Evolutionary conservation across 805 yeast species (phyloP), one percentile per base, ranked within the genome.

Genomic region (Myxozyma mucilagina): DNA sequence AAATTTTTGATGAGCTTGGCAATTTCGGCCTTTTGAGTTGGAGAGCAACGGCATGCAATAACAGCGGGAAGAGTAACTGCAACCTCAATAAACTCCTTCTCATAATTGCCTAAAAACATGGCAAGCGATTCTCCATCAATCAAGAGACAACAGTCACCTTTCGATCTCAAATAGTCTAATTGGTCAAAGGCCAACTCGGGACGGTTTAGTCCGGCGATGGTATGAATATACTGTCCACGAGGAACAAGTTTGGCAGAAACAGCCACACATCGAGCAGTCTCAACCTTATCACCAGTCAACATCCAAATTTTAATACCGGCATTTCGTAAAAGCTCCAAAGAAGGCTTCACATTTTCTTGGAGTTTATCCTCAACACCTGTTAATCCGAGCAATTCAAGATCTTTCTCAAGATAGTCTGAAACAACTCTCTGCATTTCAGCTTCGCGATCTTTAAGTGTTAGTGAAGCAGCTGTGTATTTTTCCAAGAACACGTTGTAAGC

Each of bases 241-340:
- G 96, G 82, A 34, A 94, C 93, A 54, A 94, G 82, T 70, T 92
- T 87, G 36, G 97, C 94, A 73, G 97, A 89, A n/a, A 96, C 89
- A 20, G 97, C 91, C 43, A 94, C 97, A 80, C 99, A 94, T 62
- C 91, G 84, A 0, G 99, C 99, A 0, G 99, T 94, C 76, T 94
- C 99, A 6, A 94, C 98, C 73, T 94, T 94, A 74, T 94, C 99
- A 67, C 99, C 99, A 0, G 99, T 94, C 51, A 94, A 78, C 99
- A 94, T 96, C 99, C 99, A 94, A 54, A 94, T 94, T 70, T 92
- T 92, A 58, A 96, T 84, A 3, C 98, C 99, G 0, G 98, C 99
- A 75, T 96, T 94, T 68, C 99, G 82, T 67, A 94, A 79, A 39
- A 92, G 79, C 76, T 94, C 99, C 60, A 94, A 86, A 0, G 97